These are phyloP conservation scores for Hypoxylon sp. DNA, from an alignment of 2,329 filamentous ascomycete genomes.

Conservation along the genomic window DNA sequence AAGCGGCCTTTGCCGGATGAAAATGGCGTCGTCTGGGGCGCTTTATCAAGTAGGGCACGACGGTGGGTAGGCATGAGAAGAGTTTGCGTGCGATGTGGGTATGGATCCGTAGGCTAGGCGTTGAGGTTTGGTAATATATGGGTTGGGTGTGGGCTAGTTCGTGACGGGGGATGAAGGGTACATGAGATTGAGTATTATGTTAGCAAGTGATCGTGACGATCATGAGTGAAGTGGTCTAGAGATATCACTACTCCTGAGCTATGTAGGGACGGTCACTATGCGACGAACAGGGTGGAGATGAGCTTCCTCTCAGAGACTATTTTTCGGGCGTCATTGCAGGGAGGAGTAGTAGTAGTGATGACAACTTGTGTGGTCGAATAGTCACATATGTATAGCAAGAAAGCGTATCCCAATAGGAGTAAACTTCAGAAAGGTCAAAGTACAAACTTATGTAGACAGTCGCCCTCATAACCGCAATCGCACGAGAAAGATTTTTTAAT, in stretches of 20 bases:
- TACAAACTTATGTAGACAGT: background rate
- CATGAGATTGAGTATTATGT: background rate
- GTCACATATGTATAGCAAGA: too few species aligned
- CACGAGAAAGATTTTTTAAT: slow-evolving; percentile 14
- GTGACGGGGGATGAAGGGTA: background rate
- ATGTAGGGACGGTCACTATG: too few species aligned
- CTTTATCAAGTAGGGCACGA: background rate
- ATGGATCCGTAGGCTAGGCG: slow-evolving; percentile 1
- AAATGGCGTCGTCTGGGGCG: background rate
- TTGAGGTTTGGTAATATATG: slow-evolving; percentile 3
- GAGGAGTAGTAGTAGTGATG: too few species aligned
- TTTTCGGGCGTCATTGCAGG: too few species aligned
- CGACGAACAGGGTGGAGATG: too few species aligned
- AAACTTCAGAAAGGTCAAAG: background rate
- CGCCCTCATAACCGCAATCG: background rate
- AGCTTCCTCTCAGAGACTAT: too few species aligned
- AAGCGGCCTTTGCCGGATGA: slow-evolving; percentile 23
- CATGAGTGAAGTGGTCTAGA: too few species aligned
- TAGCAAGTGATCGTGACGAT: background rate
- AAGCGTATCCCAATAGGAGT: background rate
- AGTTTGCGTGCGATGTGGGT: slow-evolving; percentile 11
- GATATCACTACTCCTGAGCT: too few species aligned
- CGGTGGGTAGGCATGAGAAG: background rate
- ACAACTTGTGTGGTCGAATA: too few species aligned
- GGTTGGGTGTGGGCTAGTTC: background rate